Conservation (phyloP, 2,329 filamentous ascomycete species). For the Colletotrichum kahawae region DNA sequence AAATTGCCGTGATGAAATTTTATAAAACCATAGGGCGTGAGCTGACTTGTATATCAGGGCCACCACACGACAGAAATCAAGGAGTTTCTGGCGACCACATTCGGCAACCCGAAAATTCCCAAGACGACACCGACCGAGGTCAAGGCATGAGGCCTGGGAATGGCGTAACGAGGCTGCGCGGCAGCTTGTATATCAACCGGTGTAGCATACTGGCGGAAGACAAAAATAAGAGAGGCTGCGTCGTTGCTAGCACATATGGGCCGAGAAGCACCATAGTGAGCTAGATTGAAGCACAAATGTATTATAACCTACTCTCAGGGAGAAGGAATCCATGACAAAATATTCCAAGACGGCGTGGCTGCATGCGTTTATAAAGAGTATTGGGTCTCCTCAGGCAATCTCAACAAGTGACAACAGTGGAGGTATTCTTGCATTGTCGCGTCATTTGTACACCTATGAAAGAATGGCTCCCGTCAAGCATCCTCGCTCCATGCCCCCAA, state of each 20-base stretch:
- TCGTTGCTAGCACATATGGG: not conserved
- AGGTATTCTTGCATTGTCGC: constrained; percentile 24
- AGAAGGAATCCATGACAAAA: not conserved
- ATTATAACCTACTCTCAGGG: not conserved
- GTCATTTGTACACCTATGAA: constrained; percentile 21
- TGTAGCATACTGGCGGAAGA: constrained; percentile 1
- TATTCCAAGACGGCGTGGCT: not conserved
- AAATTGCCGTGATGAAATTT: not conserved
- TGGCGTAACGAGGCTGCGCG: not conserved
- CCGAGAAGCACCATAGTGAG: not conserved
- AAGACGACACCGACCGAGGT: not conserved
- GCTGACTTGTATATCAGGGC: constrained; percentile 5
- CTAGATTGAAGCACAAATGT: not conserved
- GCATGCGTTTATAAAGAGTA: not conserved
- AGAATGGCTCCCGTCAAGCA: constrained; percentile 15
- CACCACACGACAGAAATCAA: constrained; percentile 9
- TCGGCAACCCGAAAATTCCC: not conserved
- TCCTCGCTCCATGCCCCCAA: constrained; percentile 16
- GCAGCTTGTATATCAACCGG: not conserved
- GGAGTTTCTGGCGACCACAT: not conserved
- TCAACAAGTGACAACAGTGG: not conserved
- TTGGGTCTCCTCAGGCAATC: not conserved
- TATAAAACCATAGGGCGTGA: not conserved
- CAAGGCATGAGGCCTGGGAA: not conserved
- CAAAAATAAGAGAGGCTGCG: not conserved